Evolutionary conservation across 441 rosid species (phyloP), one percentile per base, ranked within the genome.

Genomic region (Gossypium schwendimanii): DNA sequence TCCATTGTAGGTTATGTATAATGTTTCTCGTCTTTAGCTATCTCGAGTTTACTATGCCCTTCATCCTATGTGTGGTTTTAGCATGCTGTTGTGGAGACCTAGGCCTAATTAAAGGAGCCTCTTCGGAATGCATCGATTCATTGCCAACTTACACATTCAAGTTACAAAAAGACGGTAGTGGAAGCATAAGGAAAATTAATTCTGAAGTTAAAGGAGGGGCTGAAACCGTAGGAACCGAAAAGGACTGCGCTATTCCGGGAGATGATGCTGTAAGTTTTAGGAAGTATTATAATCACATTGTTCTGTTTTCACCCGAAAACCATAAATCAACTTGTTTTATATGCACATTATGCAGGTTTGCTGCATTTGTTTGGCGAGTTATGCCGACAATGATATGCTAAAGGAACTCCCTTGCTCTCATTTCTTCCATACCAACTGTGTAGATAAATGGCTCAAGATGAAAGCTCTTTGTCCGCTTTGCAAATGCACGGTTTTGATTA

Each of bases 331-430:
- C 71, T 49, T 28, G 2, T 10, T 14, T 50, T 31, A 31, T 17
- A 28, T 52, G 11, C 10, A 28, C 47, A 3, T 31, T 68, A 17
- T 68, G 28, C 72, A 68, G 72, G 49, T 52, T 31, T 68, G 72
- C 39, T 68, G 72, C 28, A 68, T 68, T 68, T 68, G 72, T 52
- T 68, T 68, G 47, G 39, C 31, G 3, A 68, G 47, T 68, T 68
- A 68, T 52, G 61, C 26, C 0, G 72, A 68, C 41, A 68, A 68
- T 10, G 72, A 68, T 52, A 26, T 39, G 68, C 61, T 68, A 15
- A 68, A 52, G 61, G 60, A 68, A 15, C 72, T 68, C 18, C 72
- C 72, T 52, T 68, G 72, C 47, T 52, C 72, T 52, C 72, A 68
- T 52, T 33, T 52, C 47, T 68, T 68, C 49, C 72, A 68, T 52